phyloP scores from a whole-genome alignment of 1,139 yeast species.

The Blastobotrys capitulatus region DNA sequence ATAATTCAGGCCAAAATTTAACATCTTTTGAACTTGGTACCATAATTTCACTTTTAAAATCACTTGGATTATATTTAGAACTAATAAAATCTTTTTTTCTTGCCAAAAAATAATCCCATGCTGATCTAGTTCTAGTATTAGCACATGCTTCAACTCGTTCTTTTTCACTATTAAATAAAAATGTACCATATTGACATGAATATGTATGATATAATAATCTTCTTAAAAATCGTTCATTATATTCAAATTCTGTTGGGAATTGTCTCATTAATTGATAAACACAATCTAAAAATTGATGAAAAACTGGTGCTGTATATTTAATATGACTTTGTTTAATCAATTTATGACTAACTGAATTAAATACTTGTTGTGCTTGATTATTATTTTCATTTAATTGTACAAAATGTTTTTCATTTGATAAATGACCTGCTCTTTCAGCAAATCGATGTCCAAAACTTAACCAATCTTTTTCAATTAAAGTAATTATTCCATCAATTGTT shows the following conservation, averaged over 20 bases:
- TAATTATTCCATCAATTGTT: slow-evolving; percentile 80
- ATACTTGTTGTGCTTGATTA: slow-evolving; percentile 36
- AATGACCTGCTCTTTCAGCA: slow-evolving; percentile 76
- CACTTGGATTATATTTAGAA: slow-evolving; percentile 34
- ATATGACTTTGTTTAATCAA: slow-evolving; percentile 32
- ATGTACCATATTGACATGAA: slow-evolving; percentile 94
- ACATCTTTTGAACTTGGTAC: slow-evolving; percentile 64
- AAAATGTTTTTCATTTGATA: slow-evolving; percentile 31
- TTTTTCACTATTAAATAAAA: slow-evolving; percentile 66
- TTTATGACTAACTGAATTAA: slow-evolving; percentile 33
- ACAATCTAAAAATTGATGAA: slow-evolving; percentile 89
- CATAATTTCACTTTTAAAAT: slow-evolving; percentile 41
- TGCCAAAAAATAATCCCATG: slow-evolving; percentile 90
- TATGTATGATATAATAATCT: slow-evolving; percentile 80
- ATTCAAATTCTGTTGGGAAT: slow-evolving; percentile 70
- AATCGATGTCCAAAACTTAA: slow-evolving; percentile 89
- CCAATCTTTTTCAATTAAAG: slow-evolving; percentile 91
- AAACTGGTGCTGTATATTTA: slow-evolving; percentile 76
- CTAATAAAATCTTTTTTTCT: slow-evolving; percentile 68
- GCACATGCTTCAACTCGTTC: slow-evolving; percentile 47
- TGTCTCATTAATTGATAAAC: slow-evolving; percentile 74
- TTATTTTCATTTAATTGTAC: slow-evolving; percentile 23
- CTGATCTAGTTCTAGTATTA: slow-evolving; percentile 57
- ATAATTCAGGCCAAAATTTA: slow-evolving; percentile 84
- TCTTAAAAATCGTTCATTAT: slow-evolving; percentile 80